Conservation (phyloP, 352 stramenopile species). For the Phytophthora litchii region DNA sequence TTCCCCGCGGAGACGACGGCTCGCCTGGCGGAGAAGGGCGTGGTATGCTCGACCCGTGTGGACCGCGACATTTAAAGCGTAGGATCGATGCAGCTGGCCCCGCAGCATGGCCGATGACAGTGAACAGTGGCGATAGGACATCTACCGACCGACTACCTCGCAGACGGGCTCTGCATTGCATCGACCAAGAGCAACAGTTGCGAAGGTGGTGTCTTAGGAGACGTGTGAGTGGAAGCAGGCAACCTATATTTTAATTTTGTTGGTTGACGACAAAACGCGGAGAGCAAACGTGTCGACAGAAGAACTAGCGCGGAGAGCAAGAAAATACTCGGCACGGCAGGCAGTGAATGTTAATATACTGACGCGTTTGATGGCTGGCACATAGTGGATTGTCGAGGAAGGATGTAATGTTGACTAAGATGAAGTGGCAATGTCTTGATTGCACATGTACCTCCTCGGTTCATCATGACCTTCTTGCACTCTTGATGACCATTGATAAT, state of each 20-base stretch:
- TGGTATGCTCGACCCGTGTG: conserved; percentile 84
- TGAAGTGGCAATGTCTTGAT: conserved; percentile 2
- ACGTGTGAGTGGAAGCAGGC: conserved; percentile 10
- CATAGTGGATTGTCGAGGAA: conserved; percentile 1
- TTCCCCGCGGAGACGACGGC: conserved; percentile 77
- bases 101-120: conserved; percentile 10
- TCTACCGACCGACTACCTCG: conserved; percentile 7
- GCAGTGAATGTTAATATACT: conserved; percentile 39
- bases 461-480: too few relatives aligned
- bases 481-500: too few relatives aligned
- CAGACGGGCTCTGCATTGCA: conserved; percentile 15
- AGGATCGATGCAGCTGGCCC: conserved; percentile 11
- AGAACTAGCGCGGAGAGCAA: conserved; percentile 13
- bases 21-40: conserved; percentile 70
- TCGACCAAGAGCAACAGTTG: conserved; percentile 12
- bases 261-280: conserved; percentile 26
- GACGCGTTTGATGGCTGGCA: conserved; percentile 33
- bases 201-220: not conserved
- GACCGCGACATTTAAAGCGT: conserved; percentile 56
- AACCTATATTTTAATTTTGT: conserved; percentile 42
- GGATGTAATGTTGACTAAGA: conserved; percentile 2
- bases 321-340: conserved; percentile 15
- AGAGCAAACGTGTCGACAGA: conserved; percentile 12
- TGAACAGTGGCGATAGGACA: conserved; percentile 4
- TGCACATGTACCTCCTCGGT: not conserved